phyloP scores from a whole-genome alignment of 1,284 basidiomycete genomes.

The Ustilago cynodontis region DNA sequence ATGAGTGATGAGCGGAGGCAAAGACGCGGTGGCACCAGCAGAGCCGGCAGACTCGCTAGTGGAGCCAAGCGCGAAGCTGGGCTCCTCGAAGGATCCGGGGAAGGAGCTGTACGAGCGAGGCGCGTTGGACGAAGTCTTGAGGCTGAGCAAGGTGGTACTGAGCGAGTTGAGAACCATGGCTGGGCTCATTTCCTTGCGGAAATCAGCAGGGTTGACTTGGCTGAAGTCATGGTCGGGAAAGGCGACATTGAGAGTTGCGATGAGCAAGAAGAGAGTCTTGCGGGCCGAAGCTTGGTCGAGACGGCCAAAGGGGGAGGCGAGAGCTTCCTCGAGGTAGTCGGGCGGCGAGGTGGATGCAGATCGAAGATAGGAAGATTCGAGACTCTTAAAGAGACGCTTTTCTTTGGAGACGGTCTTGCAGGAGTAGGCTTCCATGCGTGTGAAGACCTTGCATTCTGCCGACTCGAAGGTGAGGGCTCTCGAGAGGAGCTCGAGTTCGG shows the following conservation, averaged over 20 bases:
- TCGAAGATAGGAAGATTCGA: slow-evolving; percentile 71
- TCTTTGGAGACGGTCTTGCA: slow-evolving; percentile 98
- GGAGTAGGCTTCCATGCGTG: slow-evolving; percentile 94
- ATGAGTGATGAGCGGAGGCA: slow-evolving; percentile 72
- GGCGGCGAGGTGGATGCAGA: slow-evolving; percentile 66
- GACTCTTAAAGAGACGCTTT: slow-evolving; percentile 92
- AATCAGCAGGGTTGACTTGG: slow-evolving; percentile 89
- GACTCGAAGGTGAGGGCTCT: slow-evolving; percentile 80
- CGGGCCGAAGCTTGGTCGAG: slow-evolving; percentile 75
- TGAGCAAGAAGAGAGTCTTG: slow-evolving; percentile 92
- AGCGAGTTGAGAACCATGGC: slow-evolving; percentile 67
- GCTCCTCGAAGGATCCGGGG: slow-evolving; percentile 62
- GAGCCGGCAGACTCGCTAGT: slow-evolving; percentile 32
- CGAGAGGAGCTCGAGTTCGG: slow-evolving; percentile 82
- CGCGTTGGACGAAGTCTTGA: slow-evolving; percentile 57
- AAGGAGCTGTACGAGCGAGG: slow-evolving; percentile 60
- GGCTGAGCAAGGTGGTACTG: slow-evolving; percentile 65
- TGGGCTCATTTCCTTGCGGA: slow-evolving; percentile 75
- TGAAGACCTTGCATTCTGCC: slow-evolving; percentile 89
- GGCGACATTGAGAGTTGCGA: slow-evolving; percentile 94
- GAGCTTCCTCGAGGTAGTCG: slow-evolving; percentile 63
- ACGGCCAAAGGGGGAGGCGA: slow-evolving; percentile 70
- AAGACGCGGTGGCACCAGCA: slow-evolving; percentile 19
- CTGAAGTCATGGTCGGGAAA: slow-evolving; percentile 99
- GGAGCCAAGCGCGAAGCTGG: slow-evolving; percentile 35